Percentiles rank a stretch among this genome's conserved stretches.
Conservation (phyloP, 2,329 filamentous ascomycete species). For the Hypoxylon sp. region DNA sequence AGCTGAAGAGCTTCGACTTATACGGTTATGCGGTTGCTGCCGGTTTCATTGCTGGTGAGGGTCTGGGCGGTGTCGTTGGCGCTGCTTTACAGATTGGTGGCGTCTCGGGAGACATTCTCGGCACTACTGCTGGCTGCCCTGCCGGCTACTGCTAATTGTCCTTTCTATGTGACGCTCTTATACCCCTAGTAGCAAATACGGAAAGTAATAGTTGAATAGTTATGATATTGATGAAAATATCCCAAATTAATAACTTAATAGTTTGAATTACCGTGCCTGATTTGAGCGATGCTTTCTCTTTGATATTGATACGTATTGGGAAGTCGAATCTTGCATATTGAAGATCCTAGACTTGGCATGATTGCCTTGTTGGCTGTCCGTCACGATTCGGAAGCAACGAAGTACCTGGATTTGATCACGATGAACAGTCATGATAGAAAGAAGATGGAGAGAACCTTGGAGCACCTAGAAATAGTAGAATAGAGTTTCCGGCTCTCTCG, state of each 20-base stretch:
- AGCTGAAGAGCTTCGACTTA: conserved; percentile 67
- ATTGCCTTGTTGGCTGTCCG: background rate
- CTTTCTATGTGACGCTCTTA: conserved; percentile 38
- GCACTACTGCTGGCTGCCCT: conserved; percentile 55
- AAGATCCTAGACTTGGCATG: background rate
- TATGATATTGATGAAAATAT: conserved; percentile 28
- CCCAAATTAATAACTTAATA: background rate
- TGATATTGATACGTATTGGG: background rate
- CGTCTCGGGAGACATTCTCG: conserved; percentile 54
- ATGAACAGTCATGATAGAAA: background rate
- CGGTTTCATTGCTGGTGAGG: conserved; percentile 75
- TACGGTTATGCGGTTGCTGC: conserved; percentile 73
- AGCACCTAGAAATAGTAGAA: background rate
- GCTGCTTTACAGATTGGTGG: conserved; percentile 58
- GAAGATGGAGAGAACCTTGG: background rate
- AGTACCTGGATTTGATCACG: background rate
- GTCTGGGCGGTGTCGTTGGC: conserved; percentile 73
- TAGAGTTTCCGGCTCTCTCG: background rate
- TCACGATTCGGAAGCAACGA: background rate
- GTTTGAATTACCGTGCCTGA: background rate
- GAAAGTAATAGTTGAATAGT: conserved; percentile 11
- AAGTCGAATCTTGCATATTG: background rate
- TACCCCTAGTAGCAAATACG: conserved; percentile 14
- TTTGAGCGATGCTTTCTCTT: background rate
- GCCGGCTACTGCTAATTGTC: conserved; percentile 48